A percentile compares a stretch with the other conserved stretches of the same genome.
These are phyloP conservation scores for Podaxis sp. DNA, from an alignment of 768 basidiomycete species.

Conservation along the genomic window DNA sequence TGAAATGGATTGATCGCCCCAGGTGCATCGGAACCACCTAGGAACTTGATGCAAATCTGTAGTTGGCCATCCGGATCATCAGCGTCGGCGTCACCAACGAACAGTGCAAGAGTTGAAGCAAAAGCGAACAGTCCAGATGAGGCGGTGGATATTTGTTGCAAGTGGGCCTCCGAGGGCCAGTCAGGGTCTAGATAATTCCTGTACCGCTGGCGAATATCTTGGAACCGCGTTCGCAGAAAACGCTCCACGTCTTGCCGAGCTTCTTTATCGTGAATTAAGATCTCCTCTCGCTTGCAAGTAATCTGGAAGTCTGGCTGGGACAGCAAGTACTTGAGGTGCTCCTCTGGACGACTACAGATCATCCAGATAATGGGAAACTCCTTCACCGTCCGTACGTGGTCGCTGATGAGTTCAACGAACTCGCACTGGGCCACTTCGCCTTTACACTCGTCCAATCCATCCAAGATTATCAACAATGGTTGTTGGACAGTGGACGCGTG, in stretches of 20 bases:
- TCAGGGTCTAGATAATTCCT: neutral
- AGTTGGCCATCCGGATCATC: neutral
- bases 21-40: neutral
- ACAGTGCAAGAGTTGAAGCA: neutral
- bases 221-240: neutral
- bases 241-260: neutral
- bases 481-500: neutral
- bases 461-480: neutral
- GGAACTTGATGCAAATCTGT: neutral
- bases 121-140: neutral
- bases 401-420: neutral
- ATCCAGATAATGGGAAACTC: neutral
- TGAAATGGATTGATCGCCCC: neutral
- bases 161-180: too few relatives aligned
- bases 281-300: neutral
- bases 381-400: neutral
- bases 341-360: neutral
- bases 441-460: neutral
- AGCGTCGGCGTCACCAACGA: neutral
- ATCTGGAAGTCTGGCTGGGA: neutral
- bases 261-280: neutral
- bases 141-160: neutral
- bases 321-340: neutral
- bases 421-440: neutral
- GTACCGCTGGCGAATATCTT: neutral